Base-by-base conservation (phyloP, 768 basidiomycete species). In the Candolleomyces eurysporus region DNA sequence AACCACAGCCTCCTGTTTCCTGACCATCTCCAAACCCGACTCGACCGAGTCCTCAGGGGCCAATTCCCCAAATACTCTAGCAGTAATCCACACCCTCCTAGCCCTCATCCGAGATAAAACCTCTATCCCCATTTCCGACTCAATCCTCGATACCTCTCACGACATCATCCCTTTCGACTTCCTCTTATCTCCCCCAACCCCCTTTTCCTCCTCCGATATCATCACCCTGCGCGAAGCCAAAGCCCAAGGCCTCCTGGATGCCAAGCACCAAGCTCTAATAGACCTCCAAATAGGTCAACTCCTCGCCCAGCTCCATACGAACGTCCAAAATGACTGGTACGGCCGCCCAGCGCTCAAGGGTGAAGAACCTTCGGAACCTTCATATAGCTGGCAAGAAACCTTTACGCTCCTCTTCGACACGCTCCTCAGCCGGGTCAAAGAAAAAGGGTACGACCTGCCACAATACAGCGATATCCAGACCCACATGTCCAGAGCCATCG, bases 311-410 rank as follows among this genome's bases (percentile, higher is more conserved):
- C 74, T 90, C n/a, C 90, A 92, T 66, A 78, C 71, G 11, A 74
- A 75, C 22, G 79, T 89, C n/a, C 86, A 88, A 67, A 90, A 89
- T 74, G 88, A 91, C 67, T 91, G 85, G 85, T 92, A 85, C 64
- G 90, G 90, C 3, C 66, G 4, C 86, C 86, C 17, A 58, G 50
- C 45, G 45, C 45, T 46, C 13, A 17, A 46, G 16, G 16, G 16
- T 14, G 1, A 46, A 14, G 39, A 31, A 9, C 31, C 31, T 2
- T 17, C 40, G 14, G 54, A 56, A 21, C 54, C 54, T 14, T 79
- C 78, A 1, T 90, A 87, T 68, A 87, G 82, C 71, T 92, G 90
- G 90, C 87, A 91, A 72, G 89, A 89, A 66, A 84, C 86, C 1
- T 91, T 91, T 71, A 85, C 85, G 6, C 55, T 71, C 9, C 74